Evolutionary conservation across 2,329 filamentous ascomycete genomes (phyloP).

Genomic region (Aspergillus ruber): DNA sequence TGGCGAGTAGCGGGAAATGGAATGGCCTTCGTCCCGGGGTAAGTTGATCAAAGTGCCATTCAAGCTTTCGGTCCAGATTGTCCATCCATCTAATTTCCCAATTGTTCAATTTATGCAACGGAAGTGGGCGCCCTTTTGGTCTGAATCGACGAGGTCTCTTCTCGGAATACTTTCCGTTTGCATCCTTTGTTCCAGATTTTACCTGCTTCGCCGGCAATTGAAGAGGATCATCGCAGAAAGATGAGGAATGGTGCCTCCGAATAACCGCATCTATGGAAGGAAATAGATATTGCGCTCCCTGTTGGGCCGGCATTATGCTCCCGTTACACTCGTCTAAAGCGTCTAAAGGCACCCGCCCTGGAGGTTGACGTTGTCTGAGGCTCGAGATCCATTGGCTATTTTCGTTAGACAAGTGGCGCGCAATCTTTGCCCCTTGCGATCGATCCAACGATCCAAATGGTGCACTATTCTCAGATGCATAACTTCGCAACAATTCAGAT

Average conservation of each 20-base stretch:
- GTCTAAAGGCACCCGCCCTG: neutral
- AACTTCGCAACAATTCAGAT: slow-evolving; percentile 19
- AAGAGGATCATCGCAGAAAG: neutral
- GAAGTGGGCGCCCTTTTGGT: neutral
- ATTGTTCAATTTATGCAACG: slow-evolving; percentile 18
- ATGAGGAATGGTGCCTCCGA: neutral
- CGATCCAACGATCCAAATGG: neutral
- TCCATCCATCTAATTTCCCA: slow-evolving; percentile 33
- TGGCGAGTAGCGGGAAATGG: slow-evolving; percentile 34
- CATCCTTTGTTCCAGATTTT: too few species aligned
- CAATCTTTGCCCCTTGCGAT: neutral
- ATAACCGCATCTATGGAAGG: neutral
- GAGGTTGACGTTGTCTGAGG: neutral
- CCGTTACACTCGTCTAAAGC: neutral
- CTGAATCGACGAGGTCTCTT: neutral
- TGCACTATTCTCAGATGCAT: slow-evolving; percentile 9
- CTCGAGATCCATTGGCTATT: neutral
- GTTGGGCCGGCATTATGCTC: neutral
- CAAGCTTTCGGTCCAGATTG: slow-evolving; percentile 29
- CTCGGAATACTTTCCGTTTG: neutral
- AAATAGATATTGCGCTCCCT: neutral
- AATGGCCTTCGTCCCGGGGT: slow-evolving; percentile 35
- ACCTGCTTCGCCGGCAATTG: neutral
- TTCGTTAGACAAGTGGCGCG: neutral
- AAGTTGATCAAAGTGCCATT: slow-evolving; percentile 33